Percentiles rank a stretch among this genome's conserved stretches.
phyloP scores from a whole-genome alignment of 805 yeast genomes.

The Wickerhamiella qilinensis region DNA sequence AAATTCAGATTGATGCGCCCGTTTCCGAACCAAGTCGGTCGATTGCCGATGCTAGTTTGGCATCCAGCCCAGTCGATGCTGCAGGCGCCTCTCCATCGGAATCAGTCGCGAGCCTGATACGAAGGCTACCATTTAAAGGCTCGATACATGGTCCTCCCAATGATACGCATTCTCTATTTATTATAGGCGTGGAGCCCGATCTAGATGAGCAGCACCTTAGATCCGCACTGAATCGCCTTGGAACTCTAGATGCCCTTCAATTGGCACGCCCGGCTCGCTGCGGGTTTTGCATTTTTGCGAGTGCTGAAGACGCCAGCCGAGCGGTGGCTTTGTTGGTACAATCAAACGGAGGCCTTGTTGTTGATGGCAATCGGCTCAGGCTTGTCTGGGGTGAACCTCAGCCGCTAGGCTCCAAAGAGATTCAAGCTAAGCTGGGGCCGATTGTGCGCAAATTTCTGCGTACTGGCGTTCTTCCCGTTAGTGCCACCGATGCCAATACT shows the following conservation, averaged over 20 bases:
- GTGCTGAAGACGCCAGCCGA: constrained; percentile 36
- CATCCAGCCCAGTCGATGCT: background rate
- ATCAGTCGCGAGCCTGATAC: background rate
- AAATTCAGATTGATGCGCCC: background rate
- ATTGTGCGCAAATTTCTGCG: constrained; percentile 6
- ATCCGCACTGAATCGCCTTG: constrained; percentile 28
- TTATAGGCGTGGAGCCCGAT: constrained; percentile 57
- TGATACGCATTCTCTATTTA: constrained; percentile 38
- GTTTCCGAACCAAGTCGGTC: too few relatives aligned
- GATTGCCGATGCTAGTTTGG: background rate
- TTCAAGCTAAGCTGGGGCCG: constrained; percentile 6
- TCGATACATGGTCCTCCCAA: constrained; percentile 29
- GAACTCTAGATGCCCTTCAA: constrained; percentile 32
- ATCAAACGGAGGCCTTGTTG: constrained; percentile 13
- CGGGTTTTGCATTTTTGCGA: constrained; percentile 44
- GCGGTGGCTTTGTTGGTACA: constrained; percentile 8
- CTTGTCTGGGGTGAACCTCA: constrained; percentile 20
- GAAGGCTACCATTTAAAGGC: constrained; percentile 42
- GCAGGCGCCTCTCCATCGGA: too few relatives aligned
- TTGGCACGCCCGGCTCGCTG: constrained; percentile 43
- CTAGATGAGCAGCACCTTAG: constrained; percentile 31
- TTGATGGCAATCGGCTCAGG: constrained; percentile 17
- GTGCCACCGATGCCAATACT: background rate
- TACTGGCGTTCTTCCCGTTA: background rate
- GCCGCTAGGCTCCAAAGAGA: constrained; percentile 10